Percentiles rank a stretch among this genome's conserved stretches.
Conservation (phyloP, 2,329 filamentous ascomycete species). For the Fusarium coffeatum region DNA sequence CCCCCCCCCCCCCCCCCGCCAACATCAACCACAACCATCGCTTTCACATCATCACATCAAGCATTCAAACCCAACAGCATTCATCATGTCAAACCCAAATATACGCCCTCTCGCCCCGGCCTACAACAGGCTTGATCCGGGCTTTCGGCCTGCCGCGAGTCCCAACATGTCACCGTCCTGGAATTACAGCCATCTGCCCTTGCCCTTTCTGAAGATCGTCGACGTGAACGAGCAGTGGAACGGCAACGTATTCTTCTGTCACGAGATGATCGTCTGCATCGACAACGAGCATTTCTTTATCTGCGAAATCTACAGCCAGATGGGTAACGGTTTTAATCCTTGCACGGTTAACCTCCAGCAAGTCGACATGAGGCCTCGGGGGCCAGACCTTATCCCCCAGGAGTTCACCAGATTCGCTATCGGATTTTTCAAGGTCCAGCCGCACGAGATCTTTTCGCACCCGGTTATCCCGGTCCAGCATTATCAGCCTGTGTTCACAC, state of each 20-base stretch:
- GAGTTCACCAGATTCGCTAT: background rate
- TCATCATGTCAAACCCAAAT: background rate
- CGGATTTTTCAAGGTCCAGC: too few relatives aligned
- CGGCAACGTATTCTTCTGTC: too few relatives aligned
- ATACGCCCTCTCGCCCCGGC: background rate
- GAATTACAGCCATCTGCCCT: too few relatives aligned
- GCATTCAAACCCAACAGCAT: background rate
- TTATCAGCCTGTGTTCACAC: too few relatives aligned
- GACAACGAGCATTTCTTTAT: background rate
- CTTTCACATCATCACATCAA: background rate
- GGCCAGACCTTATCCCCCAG: fast-evolving
- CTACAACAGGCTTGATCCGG: too few relatives aligned
- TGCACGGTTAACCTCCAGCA: background rate
- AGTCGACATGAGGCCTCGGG: background rate
- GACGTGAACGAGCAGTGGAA: too few relatives aligned
- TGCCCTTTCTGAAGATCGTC: too few relatives aligned
- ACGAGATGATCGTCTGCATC: background rate
- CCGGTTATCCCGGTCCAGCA: background rate
- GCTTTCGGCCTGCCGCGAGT: too few relatives aligned
- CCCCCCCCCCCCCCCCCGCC: too few relatives aligned
- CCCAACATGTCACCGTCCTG: too few relatives aligned
- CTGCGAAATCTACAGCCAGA: background rate
- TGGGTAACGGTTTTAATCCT: background rate
- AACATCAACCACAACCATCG: too few relatives aligned
- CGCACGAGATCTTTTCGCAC: too few relatives aligned